Evolutionary conservation across 2,329 filamentous ascomycete genomes (phyloP).

Genomic region (Penicillium sp.): DNA sequence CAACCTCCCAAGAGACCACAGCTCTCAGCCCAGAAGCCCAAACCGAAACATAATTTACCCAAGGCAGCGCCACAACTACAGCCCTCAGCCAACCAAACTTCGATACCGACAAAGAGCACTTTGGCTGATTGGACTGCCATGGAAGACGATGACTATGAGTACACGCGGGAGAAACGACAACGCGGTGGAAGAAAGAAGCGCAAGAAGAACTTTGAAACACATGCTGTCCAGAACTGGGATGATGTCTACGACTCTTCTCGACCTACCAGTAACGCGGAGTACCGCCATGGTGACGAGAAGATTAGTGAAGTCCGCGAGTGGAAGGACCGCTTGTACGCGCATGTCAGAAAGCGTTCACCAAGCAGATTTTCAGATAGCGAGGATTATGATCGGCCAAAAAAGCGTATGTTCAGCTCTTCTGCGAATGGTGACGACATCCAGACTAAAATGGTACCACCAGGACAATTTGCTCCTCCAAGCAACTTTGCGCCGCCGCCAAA

Average conservation of each 20-base stretch:
- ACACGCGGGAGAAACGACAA: conserved; percentile 65
- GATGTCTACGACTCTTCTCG: conserved; percentile 82
- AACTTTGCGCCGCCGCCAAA: conserved; percentile 54
- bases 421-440: neutral
- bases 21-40: conserved; percentile 58
- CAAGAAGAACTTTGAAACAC: conserved; percentile 67
- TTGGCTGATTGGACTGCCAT: conserved; percentile 78
- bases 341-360: conserved; percentile 53
- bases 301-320: conserved; percentile 77
- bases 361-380: conserved; percentile 51
- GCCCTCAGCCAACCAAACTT: conserved; percentile 28
- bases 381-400: conserved; percentile 48
- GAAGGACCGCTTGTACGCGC: conserved; percentile 76
- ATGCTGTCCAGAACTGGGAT: conserved; percentile 72
- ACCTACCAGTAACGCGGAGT: conserved; percentile 82
- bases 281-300: conserved; percentile 78
- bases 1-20: conserved; percentile 81
- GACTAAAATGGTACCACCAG: conserved; percentile 25
- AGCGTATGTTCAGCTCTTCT: conserved; percentile 39
- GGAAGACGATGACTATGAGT: conserved; percentile 74
- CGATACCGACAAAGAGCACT: conserved; percentile 58
- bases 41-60: conserved; percentile 61
- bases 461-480: conserved; percentile 51
- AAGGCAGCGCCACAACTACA: conserved; percentile 41
- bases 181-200: conserved; percentile 76